Evolutionary conservation across 352 stramenopile genomes (phyloP).

Genomic region (Globisporangium megalacanthum): DNA sequence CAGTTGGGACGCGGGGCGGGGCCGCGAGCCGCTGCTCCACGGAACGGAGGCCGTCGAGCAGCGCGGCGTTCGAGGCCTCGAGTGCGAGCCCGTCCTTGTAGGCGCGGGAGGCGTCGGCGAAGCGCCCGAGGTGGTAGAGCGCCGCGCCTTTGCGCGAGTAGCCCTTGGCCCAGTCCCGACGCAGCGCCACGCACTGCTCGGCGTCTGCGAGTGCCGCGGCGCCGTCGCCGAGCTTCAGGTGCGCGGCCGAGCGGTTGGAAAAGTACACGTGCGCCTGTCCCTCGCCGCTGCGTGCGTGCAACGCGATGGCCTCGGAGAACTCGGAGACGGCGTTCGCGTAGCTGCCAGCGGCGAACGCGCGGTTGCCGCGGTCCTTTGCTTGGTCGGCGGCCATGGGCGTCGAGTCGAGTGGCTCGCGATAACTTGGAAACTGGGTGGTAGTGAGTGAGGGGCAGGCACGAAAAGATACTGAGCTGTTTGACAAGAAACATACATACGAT

Average conservation of each 20-base stretch:
- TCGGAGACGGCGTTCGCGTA: conserved; percentile 58
- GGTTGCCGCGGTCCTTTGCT: conserved; percentile 86
- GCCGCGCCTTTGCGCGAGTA: conserved; percentile 83
- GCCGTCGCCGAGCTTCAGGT: conserved; percentile 77
- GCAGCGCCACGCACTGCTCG: conserved; percentile 68
- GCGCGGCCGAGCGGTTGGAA: conserved; percentile 81
- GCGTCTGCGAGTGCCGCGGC: conserved; percentile 65
- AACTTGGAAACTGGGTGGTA: background rate
- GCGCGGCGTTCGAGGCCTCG: conserved; percentile 54
- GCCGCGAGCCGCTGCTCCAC: conserved; percentile 50
- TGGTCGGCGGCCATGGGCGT: conserved; percentile 70
- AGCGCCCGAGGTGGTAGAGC: conserved; percentile 59
- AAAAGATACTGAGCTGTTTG: background rate
- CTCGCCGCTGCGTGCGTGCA: conserved; percentile 30
- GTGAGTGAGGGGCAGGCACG: too few relatives aligned
- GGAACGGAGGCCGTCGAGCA: conserved; percentile 59
- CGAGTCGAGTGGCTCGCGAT: background rate
- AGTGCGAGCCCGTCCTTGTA: conserved; percentile 74
- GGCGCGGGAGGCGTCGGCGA: conserved; percentile 62
- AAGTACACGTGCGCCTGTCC: conserved; percentile 64
- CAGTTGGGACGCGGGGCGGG: conserved; percentile 8
- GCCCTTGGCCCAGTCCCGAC: conserved; percentile 80
- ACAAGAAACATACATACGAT: background rate
- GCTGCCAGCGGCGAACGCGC: conserved; percentile 60
- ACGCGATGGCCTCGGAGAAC: conserved; percentile 77